phyloP scores from a whole-genome alignment of 352 stramenopile genomes.

The Phytophthora cryptogea region DNA sequence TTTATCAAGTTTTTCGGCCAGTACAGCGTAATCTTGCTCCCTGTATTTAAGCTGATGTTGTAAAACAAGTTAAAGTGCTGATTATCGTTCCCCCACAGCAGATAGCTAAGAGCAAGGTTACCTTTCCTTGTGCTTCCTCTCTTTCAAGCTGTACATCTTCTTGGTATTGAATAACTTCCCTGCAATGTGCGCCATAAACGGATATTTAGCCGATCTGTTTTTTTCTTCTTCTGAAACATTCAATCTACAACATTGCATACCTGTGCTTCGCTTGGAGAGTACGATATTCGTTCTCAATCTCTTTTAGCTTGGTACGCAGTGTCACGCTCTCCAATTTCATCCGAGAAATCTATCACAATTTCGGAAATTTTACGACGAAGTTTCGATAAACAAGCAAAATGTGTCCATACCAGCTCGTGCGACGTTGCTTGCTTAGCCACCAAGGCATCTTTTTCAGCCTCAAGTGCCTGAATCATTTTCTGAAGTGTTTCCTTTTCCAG shows the following conservation, averaged over 20 bases:
- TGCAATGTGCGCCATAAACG: conserved; percentile 16
- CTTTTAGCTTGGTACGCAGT: conserved; percentile 74
- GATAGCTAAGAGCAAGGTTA: conserved; percentile 22
- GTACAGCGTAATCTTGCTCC: conserved; percentile 59
- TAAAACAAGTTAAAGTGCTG: neutral
- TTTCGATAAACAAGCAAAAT: neutral
- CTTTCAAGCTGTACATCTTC: conserved; percentile 74
- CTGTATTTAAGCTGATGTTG: conserved; percentile 62
- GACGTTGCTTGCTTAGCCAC: conserved; percentile 52
- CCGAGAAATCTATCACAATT: conserved; percentile 46
- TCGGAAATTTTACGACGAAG: neutral
- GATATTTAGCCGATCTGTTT: neutral
- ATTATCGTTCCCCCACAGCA: neutral
- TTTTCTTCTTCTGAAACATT: too few species aligned
- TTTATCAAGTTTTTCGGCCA: conserved; percentile 62
- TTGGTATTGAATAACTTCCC: conserved; percentile 63
- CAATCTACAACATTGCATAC: conserved; percentile 22
- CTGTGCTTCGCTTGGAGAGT: conserved; percentile 74
- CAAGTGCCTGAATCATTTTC: conserved; percentile 51
- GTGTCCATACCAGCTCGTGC: conserved; percentile 55
- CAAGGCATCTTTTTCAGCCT: conserved; percentile 60
- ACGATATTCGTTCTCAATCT: conserved; percentile 78
- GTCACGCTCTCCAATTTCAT: conserved; percentile 72
- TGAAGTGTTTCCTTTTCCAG: conserved; percentile 52
- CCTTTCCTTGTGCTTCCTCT: conserved; percentile 69